Conservation (phyloP, 208 protist species). For the Trypanosoma congolense region DNA sequence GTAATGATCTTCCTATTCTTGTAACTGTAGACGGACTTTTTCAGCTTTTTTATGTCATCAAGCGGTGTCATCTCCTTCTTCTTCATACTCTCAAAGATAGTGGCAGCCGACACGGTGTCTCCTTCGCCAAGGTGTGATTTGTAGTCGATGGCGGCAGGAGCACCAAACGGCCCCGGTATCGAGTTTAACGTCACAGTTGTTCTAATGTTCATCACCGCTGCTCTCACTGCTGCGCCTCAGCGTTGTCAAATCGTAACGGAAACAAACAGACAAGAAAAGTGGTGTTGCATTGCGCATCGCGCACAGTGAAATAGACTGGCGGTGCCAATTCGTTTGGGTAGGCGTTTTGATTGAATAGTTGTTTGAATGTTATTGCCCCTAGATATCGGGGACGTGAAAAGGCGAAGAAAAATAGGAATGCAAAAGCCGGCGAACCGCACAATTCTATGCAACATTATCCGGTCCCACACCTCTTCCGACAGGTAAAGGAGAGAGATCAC, state of each 20-base stretch:
- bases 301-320: too few species aligned
- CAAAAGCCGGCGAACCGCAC: too few species aligned
- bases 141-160: slow-evolving; percentile 65
- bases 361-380: too few species aligned
- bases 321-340: too few species aligned
- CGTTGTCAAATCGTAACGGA: not conserved
- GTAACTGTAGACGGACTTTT: slow-evolving; percentile 73
- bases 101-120: slow-evolving; percentile 39
- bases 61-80: slow-evolving; percentile 59
- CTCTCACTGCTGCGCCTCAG: not conserved
- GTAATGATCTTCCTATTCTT: slow-evolving; percentile 83
- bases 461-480: too few species aligned
- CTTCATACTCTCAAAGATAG: slow-evolving; percentile 75
- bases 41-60: slow-evolving; percentile 59
- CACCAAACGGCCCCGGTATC: slow-evolving; percentile 54
- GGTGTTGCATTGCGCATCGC: too few species aligned
- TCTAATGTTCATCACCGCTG: slow-evolving; percentile 36
- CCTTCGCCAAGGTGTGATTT: slow-evolving; percentile 54
- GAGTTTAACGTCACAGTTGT: slow-evolving; percentile 75
- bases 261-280: too few species aligned
- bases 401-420: too few species aligned
- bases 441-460: too few species aligned
- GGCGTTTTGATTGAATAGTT: too few species aligned
- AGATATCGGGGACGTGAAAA: too few species aligned
- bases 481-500: not conserved